Conservation (phyloP, 2,329 filamentous ascomycete species). For the Coniella lustricola region DNA sequence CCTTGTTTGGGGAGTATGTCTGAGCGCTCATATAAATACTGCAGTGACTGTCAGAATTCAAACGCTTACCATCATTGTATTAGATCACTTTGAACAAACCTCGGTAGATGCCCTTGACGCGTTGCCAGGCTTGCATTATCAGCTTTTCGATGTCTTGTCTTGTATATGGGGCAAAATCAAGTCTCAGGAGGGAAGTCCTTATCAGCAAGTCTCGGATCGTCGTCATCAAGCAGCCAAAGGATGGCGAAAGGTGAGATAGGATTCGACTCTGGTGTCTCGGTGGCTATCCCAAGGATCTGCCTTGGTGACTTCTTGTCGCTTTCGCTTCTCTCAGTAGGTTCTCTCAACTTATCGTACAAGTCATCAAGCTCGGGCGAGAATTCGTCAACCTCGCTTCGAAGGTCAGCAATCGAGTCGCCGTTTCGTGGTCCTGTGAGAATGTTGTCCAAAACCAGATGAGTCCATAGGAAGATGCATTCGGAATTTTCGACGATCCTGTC, state of each 20-base stretch:
- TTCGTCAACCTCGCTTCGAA: not conserved
- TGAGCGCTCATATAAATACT: too few species aligned
- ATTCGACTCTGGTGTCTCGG: not conserved
- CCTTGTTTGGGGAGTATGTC: too few species aligned
- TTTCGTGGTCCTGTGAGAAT: not conserved
- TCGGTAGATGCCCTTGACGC: not conserved
- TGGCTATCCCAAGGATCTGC: conserved; percentile 1
- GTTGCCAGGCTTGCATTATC: not conserved
- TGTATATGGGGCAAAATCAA: not conserved
- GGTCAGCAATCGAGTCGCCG: not conserved
- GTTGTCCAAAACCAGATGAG: conserved; percentile 2
- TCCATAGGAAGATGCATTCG: conserved; percentile 7
- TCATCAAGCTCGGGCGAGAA: not conserved
- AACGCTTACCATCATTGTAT: too few species aligned
- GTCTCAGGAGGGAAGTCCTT: not conserved
- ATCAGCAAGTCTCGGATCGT: not conserved
- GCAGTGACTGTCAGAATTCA: too few species aligned
- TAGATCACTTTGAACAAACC: not conserved
- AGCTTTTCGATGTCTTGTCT: not conserved
- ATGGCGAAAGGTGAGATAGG: not conserved
- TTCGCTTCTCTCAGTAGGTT: not conserved
- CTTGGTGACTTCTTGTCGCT: not conserved
- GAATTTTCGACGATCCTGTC: not conserved
- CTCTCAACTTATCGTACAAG: conserved; percentile 1
- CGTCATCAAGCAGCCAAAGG: not conserved